Evolutionary conservation across 2,329 filamentous ascomycete species (phyloP).

Genomic region (Kalaharituber pfeilii): DNA sequence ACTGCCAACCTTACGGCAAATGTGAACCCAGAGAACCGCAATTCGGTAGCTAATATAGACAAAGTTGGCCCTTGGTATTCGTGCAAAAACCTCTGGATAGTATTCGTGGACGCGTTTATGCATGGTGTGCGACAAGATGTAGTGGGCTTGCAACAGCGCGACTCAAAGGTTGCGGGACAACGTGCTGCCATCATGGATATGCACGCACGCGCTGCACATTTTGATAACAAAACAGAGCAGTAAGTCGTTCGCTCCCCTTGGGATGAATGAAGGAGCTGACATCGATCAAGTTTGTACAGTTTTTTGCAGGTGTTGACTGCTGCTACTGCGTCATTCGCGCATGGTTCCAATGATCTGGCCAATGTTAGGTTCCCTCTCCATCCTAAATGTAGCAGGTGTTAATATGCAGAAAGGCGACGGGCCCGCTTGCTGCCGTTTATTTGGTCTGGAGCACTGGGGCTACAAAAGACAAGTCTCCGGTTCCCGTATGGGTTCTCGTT

Average conservation of each 20-base stretch:
- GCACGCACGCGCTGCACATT: slow-evolving; percentile 40
- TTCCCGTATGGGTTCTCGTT: slow-evolving; percentile 42
- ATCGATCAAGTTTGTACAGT: neutral
- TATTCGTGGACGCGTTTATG: neutral
- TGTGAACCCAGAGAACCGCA: too few relatives aligned
- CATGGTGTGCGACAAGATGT: neutral
- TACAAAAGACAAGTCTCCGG: slow-evolving; percentile 32
- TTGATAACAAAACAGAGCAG: slow-evolving; percentile 44
- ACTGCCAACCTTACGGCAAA: slow-evolving; percentile 2
- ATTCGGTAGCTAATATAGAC: too few relatives aligned
- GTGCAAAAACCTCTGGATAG: neutral
- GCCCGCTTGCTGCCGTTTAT: slow-evolving; percentile 45
- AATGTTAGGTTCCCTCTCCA: too few relatives aligned
- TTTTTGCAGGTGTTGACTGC: slow-evolving; percentile 41
- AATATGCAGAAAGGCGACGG: too few relatives aligned
- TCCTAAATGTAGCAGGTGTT: too few relatives aligned
- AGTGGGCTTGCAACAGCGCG: neutral
- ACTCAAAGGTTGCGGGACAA: slow-evolving; percentile 31
- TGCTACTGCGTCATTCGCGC: slow-evolving; percentile 53
- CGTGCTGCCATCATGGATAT: slow-evolving; percentile 37
- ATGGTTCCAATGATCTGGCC: slow-evolving; percentile 48
- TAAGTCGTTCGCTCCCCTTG: too few relatives aligned
- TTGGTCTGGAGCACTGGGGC: slow-evolving; percentile 38
- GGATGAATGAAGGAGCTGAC: slow-evolving; percentile 48
- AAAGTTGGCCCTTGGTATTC: too few relatives aligned